Evolutionary conservation across 106 monocot genomes (phyloP).

Genomic region (Dactylorhiza incarnata): DNA sequence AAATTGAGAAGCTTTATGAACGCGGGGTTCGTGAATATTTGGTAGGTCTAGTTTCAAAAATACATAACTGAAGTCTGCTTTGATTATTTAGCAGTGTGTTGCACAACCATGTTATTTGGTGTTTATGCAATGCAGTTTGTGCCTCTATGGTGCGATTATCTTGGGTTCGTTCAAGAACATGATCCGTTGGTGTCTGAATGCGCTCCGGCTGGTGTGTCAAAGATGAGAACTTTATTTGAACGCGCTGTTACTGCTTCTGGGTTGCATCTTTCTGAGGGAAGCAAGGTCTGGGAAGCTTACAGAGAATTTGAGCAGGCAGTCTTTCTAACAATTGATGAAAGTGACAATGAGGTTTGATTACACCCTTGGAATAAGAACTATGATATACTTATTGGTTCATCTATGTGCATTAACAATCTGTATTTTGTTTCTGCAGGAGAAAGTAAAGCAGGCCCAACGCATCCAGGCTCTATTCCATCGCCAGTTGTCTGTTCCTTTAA

Average conservation of each 20-base stretch:
- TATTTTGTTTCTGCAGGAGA: conserved; percentile 47
- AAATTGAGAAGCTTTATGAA: conserved; percentile 76
- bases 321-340: conserved; percentile 53
- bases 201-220: conserved; percentile 60
- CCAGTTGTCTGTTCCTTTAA: conserved; percentile 79
- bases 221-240: conserved; percentile 89
- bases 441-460: conserved; percentile 55
- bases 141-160: conserved; percentile 82
- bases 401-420: background rate
- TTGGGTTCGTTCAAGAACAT: conserved; percentile 79
- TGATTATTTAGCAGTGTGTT: background rate
- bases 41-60: conserved; percentile 36
- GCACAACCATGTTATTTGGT: background rate
- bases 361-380: background rate
- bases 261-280: conserved; percentile 72
- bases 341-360: conserved; percentile 42
- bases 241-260: conserved; percentile 82
- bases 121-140: conserved; percentile 58
- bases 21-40: conserved; percentile 85
- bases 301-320: conserved; percentile 90
- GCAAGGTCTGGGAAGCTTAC: conserved; percentile 84
- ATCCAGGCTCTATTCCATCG: conserved; percentile 84
- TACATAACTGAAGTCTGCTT: background rate
- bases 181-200: conserved; percentile 68
- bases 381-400: background rate